phyloP scores from a whole-genome alignment of 176 grass and related monocot genomes.

The Rhynchospora tenuis region DNA sequence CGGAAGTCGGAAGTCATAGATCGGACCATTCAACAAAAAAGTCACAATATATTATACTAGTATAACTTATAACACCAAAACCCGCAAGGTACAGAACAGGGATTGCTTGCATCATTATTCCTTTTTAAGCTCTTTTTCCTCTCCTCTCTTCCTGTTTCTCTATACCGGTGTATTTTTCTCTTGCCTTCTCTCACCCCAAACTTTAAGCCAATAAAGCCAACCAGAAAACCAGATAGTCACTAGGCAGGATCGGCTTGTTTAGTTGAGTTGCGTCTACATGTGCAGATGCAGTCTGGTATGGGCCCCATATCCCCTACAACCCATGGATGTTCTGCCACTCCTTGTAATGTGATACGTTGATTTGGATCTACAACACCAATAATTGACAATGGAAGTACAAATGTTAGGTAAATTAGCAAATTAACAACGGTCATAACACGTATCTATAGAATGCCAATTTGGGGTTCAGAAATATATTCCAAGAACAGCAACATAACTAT shows the following conservation, averaged over 20 bases:
- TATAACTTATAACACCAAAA: background rate
- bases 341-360: slow-evolving; percentile 56
- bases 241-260: background rate
- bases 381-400: background rate
- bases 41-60: background rate
- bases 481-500: background rate
- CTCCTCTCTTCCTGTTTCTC: background rate
- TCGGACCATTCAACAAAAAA: background rate
- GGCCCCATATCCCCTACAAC: slow-evolving; percentile 51
- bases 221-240: background rate
- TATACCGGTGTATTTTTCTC: background rate
- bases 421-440: background rate
- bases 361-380: slow-evolving; percentile 41
- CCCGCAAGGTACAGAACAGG: background rate
- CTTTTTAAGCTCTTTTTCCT: background rate
- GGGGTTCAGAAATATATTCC: background rate
- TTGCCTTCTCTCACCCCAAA: background rate
- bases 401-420: background rate
- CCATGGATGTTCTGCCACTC: slow-evolving; percentile 66
- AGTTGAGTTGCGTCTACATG: slow-evolving; percentile 28
- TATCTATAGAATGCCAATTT: too few relatives aligned
- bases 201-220: background rate
- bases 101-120: background rate
- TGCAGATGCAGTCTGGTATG: slow-evolving; percentile 52
- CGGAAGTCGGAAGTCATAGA: background rate